Evolutionary conservation across 495 filamentous ascomycete species (phyloP), one percentile per base, ranked within the genome.

Genomic region (Penicillium psychrofluorescens): DNA sequence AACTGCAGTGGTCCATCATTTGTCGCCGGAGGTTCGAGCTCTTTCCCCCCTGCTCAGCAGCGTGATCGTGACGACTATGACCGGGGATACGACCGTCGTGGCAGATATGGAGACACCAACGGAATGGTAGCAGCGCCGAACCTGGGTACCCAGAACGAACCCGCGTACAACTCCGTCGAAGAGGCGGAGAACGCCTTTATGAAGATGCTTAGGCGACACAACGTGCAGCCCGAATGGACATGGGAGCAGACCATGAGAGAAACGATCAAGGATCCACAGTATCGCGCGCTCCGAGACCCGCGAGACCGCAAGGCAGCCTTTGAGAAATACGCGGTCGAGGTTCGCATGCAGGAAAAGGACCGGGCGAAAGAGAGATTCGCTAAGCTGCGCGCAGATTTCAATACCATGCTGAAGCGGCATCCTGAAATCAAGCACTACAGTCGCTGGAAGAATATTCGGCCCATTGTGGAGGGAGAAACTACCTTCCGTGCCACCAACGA

Each of bases 391-490:
- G 75, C 86, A 63, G 91, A 97, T 71, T 99, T 97, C 69, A 84
- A 81, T 54, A 90, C 83, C 42, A 99, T 99, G 92, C 74, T 97
- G 52, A 88, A 84, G 63, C 90, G 89, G 48, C 94, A 97, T 64
- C 88, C 90, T 55, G 92, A 97, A 70, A 97, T 99, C 61, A 94
- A 91, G 67, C 82, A 95, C 53, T 97, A 95, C 66, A 96, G 90
- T 46, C 85, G 90, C 43, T 98, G 94, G 94, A 96, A 88, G 75
- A 96, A 86, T 29, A 90, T 90, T 44, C 83, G 87, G 35, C 90
- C 89, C 12, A 95, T 95, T 40, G 92, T 98, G 56, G 87, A 96
- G 64, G 86, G 85, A 39, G 92, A 98, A 72, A 90, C 88, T 16
- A 94, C 91, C 44, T 98, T 96, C 71, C 82, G 88, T 46, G 88